These are phyloP conservation scores for Peniophora sp. DNA, from an alignment of 1,284 basidiomycete species.

Conservation along the genomic window DNA sequence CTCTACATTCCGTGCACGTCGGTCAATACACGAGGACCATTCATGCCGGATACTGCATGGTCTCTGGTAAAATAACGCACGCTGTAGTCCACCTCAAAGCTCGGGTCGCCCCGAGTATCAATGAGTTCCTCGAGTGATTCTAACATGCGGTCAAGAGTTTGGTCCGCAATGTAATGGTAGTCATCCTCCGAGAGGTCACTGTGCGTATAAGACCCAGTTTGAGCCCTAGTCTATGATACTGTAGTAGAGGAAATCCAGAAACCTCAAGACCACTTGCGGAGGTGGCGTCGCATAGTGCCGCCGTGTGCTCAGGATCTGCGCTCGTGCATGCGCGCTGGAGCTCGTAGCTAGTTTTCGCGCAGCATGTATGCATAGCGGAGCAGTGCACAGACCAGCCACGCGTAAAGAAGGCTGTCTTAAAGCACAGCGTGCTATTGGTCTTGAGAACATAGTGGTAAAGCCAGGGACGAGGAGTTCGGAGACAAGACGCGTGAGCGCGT, in stretches of 20 bases:
- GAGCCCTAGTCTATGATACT: conserved; percentile 1
- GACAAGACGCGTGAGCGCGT: neutral
- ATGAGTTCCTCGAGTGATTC: conserved; percentile 75
- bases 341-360: neutral
- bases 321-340: neutral
- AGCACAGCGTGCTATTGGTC: neutral
- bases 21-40: no score
- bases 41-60: no score
- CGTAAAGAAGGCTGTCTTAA: neutral
- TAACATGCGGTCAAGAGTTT: conserved; percentile 76
- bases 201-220: neutral
- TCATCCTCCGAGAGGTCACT: conserved; percentile 48
- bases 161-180: conserved; percentile 78
- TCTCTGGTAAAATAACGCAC: conserved; percentile 51
- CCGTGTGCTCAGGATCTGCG: neutral
- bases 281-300: conserved; percentile 13
- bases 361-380: neutral
- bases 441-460: neutral
- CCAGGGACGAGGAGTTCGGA: neutral
- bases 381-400: no score
- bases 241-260: conserved; percentile 2
- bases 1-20: no score
- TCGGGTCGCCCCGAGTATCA: conserved; percentile 49
- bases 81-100: conserved; percentile 89
- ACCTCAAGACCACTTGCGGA: conserved; percentile 15